A percentile compares a stretch with the other conserved stretches of the same genome.
Conservation (phyloP, 202 grass and related monocot genomes). For the Elaeis oleifera region DNA sequence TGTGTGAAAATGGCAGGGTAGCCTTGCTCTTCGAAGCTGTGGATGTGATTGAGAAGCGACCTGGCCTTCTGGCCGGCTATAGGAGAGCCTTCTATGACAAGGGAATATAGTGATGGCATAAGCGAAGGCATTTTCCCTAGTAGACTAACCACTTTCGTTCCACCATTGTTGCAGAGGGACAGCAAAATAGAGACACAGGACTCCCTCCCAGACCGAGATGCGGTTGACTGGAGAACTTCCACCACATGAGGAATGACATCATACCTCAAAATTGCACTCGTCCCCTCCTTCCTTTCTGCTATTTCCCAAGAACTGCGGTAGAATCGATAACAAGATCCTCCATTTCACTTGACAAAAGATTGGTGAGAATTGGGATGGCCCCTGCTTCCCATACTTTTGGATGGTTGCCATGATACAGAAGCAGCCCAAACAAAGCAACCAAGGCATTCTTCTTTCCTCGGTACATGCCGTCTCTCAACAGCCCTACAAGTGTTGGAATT, state of each 20-base stretch:
- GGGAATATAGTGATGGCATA: conserved; percentile 56
- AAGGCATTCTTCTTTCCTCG: conserved; percentile 61
- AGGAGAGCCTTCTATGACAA: conserved; percentile 39
- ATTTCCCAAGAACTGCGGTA: conserved; percentile 55
- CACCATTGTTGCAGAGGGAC: conserved; percentile 45
- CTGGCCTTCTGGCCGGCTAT: conserved; percentile 39
- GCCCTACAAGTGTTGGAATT: conserved; percentile 52
- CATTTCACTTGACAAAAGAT: conserved; percentile 22
- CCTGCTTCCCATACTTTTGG: conserved; percentile 39
- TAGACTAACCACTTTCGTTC: conserved; percentile 31
- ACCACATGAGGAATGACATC: conserved; percentile 31
- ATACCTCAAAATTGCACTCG: conserved; percentile 38
- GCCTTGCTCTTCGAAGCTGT: conserved; percentile 29
- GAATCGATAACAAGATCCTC: conserved; percentile 43
- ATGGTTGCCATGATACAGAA: conserved; percentile 40
- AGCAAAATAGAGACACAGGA: conserved; percentile 50
- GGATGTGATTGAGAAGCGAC: conserved; percentile 67
- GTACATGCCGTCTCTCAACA: conserved; percentile 39
- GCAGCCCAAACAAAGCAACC: conserved; percentile 52
- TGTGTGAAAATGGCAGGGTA: not conserved
- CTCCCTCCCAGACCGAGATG: conserved; percentile 39
- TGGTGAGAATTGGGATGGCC: conserved; percentile 33
- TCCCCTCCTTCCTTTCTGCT: conserved; percentile 35
- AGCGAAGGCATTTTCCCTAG: conserved; percentile 53
- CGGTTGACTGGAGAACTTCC: conserved; percentile 33